Evolutionary conservation across 495 filamentous ascomycete genomes (phyloP), one percentile per base, ranked within the genome.

Genomic region (Aspergillus heteromorphus): DNA sequence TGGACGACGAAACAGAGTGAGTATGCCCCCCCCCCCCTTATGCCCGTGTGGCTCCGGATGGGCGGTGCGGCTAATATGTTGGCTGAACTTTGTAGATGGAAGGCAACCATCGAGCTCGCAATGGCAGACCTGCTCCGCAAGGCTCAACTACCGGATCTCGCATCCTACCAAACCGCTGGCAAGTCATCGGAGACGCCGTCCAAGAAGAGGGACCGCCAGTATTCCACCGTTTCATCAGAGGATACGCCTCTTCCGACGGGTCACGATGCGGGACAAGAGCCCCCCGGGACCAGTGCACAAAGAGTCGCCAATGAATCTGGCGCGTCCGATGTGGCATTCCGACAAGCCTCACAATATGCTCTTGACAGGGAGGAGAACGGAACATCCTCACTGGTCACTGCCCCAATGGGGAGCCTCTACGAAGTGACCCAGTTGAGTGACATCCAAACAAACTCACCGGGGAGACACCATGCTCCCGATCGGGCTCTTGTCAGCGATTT

Each of bases 371-470:
- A 77, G 51, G 74, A 77, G 30, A 73, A 69, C 19, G 66, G 66
- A 11, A 65, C 66, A 18, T 65, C 68, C 3, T 74, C 74, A 0
- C 49, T 83, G 40, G 73, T 83, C 17, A 74, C 79, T 14, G 80
- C 78, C 18, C 81, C 81, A 1, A 83, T 84, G 79, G 74, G 78
- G 10, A 82, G 77, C 57, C 59, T 84, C 30, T 84, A 81, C 55
- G 81, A 83, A 63, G 81, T 84, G 36, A 84, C 81, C 4, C 79
- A 79, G 55, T 57, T 84, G 45, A 73, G 75, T 54, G 72, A 77
- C 47, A 72, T 73, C 13, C 71, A 67, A n/a, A 65, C 66, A 23
- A 73, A 61, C 23, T 73, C 70, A 0, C 70, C 69, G 3, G 65
- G 63, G 31, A 61, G 70, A 17, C 59, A 68, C 7, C 61, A 70